A percentile compares a stretch with the other conserved stretches of the same genome.
These are phyloP conservation scores for Clarireedia monteithiana DNA, from an alignment of 2,329 filamentous ascomycete species.

Conservation along the genomic window DNA sequence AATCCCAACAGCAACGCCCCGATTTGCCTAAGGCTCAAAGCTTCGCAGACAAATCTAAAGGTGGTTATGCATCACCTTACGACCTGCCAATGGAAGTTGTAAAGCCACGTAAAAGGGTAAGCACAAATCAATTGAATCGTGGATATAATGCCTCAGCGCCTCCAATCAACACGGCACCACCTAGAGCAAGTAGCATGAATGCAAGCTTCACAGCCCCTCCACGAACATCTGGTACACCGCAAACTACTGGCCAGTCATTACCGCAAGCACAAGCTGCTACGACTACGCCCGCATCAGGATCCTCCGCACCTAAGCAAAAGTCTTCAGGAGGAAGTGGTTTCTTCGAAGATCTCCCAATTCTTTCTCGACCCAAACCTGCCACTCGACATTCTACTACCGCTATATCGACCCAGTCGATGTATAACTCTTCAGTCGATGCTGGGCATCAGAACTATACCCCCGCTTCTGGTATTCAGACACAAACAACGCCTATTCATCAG, in stretches of 20 bases:
- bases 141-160: constrained; percentile 19
- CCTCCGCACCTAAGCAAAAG: constrained; percentile 29
- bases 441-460: constrained; percentile 7
- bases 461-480: not conserved
- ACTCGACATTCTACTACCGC: constrained; percentile 38
- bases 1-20: constrained; percentile 31
- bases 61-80: constrained; percentile 89
- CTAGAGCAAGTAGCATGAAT: constrained; percentile 25
- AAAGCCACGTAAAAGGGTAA: constrained; percentile 57
- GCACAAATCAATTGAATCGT: constrained; percentile 37
- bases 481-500: not conserved
- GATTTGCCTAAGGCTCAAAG: constrained; percentile 60
- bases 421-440: constrained; percentile 11
- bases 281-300: not conserved
- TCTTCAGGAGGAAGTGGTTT: constrained; percentile 40
- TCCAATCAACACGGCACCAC: constrained; percentile 16
- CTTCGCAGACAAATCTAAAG: constrained; percentile 84
- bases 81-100: constrained; percentile 88
- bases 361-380: constrained; percentile 52
- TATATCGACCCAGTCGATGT: constrained; percentile 19
- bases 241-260: constrained; percentile 12
- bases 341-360: constrained; percentile 69
- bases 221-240: constrained; percentile 17
- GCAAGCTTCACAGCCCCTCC: constrained; percentile 17
- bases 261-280: constrained; percentile 10